Evolutionary conservation across 306 rosid genomes (phyloP).

Genomic region (Spatholobus suberectus): DNA sequence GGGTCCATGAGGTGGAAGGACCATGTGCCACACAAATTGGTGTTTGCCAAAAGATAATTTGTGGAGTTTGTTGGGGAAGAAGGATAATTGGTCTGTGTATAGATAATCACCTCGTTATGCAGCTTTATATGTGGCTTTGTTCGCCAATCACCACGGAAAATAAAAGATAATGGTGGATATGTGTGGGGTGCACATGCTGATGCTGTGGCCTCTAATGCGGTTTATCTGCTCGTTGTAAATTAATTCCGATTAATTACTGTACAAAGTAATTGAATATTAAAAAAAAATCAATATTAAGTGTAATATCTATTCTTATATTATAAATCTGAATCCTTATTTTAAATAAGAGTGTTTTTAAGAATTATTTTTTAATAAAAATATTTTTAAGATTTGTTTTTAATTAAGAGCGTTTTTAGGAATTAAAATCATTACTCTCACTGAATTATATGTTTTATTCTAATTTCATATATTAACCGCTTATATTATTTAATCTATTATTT

Average conservation of each 20-base stretch:
- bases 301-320: no score
- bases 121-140: slow-evolving; percentile 30
- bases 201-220: slow-evolving; percentile 1
- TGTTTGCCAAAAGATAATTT: slow-evolving; percentile 22
- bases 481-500: no score
- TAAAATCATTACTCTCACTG: no score
- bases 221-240: slow-evolving; percentile 6
- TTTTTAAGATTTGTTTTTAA: no score
- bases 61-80: neutral
- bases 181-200: slow-evolving; percentile 52
- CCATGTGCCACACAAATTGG: slow-evolving; percentile 42
- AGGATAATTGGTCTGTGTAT: neutral
- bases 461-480: no score
- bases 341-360: no score
- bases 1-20: slow-evolving; percentile 43
- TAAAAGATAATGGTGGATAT: slow-evolving; percentile 36
- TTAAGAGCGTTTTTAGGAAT: no score
- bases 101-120: slow-evolving; percentile 30
- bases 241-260: slow-evolving; percentile 13
- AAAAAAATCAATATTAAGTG: no score
- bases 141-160: slow-evolving; percentile 24
- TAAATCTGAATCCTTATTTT: no score
- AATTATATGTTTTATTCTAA: no score
- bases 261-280: no score
- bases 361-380: no score